Conservation (phyloP, 345 rosid genomes). For the Moricandia arvensis region DNA sequence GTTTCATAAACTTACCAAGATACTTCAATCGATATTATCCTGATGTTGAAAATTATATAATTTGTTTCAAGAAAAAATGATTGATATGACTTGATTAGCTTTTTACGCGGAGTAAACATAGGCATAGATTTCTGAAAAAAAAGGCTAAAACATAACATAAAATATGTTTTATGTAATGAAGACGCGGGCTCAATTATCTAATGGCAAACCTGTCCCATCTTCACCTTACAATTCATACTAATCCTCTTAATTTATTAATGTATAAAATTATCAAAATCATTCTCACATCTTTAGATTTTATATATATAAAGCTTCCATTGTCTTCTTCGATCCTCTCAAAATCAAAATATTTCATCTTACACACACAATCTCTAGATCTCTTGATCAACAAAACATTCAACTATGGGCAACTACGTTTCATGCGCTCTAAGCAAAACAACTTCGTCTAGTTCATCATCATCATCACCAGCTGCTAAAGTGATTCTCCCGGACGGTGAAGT, state of each 20-base stretch:
- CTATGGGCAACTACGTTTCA: conserved; percentile 80
- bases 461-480: conserved; percentile 45
- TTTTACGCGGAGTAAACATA: conserved; percentile 19
- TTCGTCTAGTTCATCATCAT: conserved; percentile 25
- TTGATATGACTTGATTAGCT: neutral
- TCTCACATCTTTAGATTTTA: neutral
- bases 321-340: conserved; percentile 20
- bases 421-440: conserved; percentile 48
- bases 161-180: neutral
- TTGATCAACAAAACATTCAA: neutral
- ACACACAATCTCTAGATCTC: neutral
- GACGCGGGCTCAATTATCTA: conserved; percentile 29
- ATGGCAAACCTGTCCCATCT: conserved; percentile 26
- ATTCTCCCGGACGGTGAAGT: conserved; percentile 65
- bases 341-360: neutral
- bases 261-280: neutral
- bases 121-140: conserved; percentile 16
- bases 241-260: neutral
- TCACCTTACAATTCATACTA: conserved; percentile 10
- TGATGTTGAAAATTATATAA: neutral
- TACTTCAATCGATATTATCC: neutral
- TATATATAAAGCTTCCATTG: conserved; percentile 4
- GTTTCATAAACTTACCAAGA: neutral
- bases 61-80: neutral
- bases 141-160: conserved; percentile 1